phyloP scores from a whole-genome alignment of 2,329 filamentous ascomycete genomes.

The Penicillium sp. region DNA sequence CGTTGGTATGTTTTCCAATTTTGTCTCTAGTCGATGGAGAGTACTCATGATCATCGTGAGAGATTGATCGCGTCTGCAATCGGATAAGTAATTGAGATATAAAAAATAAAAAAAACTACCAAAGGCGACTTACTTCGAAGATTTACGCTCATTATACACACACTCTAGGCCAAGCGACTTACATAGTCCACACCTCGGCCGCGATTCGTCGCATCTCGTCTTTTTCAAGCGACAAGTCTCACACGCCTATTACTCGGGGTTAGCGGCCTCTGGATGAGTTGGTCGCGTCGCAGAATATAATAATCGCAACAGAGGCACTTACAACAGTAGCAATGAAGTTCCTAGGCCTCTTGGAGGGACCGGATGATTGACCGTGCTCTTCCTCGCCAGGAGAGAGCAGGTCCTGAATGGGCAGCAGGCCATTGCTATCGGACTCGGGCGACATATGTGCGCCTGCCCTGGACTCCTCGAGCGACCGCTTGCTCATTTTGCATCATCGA shows the following conservation, averaged over 20 bases:
- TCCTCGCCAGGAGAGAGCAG: slow-evolving; percentile 37
- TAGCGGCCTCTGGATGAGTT: not conserved
- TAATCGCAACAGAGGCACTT: slow-evolving; percentile 3
- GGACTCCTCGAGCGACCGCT: slow-evolving; percentile 36
- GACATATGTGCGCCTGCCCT: slow-evolving; percentile 20
- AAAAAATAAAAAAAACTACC: not conserved
- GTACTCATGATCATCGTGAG: slow-evolving; percentile 56
- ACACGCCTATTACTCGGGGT: slow-evolving; percentile 44
- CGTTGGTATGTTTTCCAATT: slow-evolving; percentile 49
- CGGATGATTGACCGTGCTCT: slow-evolving; percentile 23
- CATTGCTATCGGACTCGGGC: slow-evolving; percentile 28
- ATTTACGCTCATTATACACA: slow-evolving; percentile 53
- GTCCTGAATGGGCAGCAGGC: slow-evolving; percentile 33
- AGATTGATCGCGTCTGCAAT: slow-evolving; percentile 51
- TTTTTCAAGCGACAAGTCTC: slow-evolving; percentile 55
- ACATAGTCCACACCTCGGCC: slow-evolving; percentile 53
- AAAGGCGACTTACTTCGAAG: slow-evolving; percentile 46
- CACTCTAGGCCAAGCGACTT: slow-evolving; percentile 50
- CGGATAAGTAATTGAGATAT: slow-evolving; percentile 4
- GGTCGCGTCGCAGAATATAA: not conserved
- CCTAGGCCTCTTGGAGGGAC: slow-evolving; percentile 33
- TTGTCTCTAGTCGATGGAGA: slow-evolving; percentile 52
- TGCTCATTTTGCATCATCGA: slow-evolving; percentile 39
- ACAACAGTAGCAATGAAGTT: slow-evolving; percentile 43
- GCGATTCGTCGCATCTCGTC: slow-evolving; percentile 55